These are phyloP conservation scores for Solanum verrucosum DNA, from an alignment of 257 asterid genomes.

Conservation along the genomic window DNA sequence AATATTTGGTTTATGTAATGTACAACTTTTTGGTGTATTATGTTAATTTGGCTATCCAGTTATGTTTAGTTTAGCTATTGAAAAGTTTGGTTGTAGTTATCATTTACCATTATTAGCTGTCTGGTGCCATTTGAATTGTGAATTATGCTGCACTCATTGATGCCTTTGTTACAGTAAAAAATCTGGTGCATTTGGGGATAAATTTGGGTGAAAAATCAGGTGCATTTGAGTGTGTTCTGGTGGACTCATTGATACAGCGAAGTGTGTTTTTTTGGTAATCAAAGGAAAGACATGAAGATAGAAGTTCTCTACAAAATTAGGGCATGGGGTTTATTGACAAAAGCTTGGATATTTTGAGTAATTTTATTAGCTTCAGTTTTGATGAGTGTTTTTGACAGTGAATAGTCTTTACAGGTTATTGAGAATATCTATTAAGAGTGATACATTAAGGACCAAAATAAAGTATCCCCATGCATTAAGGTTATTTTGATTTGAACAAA, in stretches of 20 bases:
- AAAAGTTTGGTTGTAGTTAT: neutral
- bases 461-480: neutral
- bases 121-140: neutral
- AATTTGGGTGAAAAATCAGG: neutral
- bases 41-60: neutral
- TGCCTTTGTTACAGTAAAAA: neutral
- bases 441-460: neutral
- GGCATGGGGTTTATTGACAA: neutral
- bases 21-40: neutral
- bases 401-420: neutral
- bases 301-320: neutral
- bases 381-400: neutral
- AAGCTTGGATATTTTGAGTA: neutral
- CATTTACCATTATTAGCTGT: neutral
- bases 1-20: neutral
- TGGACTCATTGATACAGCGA: neutral
- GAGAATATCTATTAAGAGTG: neutral
- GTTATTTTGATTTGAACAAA: neutral
- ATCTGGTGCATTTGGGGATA: neutral
- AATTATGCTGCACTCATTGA: neutral
- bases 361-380: neutral
- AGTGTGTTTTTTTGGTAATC: neutral
- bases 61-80: neutral
- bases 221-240: neutral
- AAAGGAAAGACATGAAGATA: neutral